Conservation (phyloP, 2,329 filamentous ascomycete genomes). For the Aspergillus ibericus region DNA sequence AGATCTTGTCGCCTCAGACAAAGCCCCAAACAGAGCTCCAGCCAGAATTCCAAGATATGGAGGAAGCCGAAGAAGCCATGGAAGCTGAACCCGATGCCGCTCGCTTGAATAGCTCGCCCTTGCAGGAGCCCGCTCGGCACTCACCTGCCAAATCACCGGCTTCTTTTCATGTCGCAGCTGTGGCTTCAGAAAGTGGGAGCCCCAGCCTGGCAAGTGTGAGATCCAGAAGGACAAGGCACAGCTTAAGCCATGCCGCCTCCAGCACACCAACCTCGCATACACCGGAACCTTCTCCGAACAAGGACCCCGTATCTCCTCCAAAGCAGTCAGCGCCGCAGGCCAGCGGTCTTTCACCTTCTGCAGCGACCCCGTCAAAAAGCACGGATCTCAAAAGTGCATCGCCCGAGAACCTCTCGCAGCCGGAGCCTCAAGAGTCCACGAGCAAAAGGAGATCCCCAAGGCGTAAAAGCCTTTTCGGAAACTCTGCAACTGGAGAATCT, state of each 20-base stretch:
- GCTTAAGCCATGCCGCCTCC: constrained; percentile 44
- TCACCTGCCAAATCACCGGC: constrained; percentile 31
- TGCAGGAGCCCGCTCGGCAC: constrained; percentile 37
- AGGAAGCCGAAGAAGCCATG: constrained; percentile 58
- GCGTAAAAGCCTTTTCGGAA: constrained; percentile 54
- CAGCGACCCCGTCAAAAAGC: constrained; percentile 52
- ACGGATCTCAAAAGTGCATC: constrained; percentile 50
- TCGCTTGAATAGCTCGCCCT: constrained; percentile 49
- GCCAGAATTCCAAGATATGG: constrained; percentile 31
- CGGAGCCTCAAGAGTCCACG: constrained; percentile 42
- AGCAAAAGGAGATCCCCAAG: constrained; percentile 37
- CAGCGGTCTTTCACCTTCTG: constrained; percentile 48
- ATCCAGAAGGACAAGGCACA: constrained; percentile 48
- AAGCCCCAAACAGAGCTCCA: constrained; percentile 32
- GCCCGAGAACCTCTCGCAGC: constrained; percentile 49
- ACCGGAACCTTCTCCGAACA: constrained; percentile 41
- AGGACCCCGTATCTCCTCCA: constrained; percentile 39
- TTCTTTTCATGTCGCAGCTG: constrained; percentile 37
- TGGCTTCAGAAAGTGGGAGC: constrained; percentile 54
- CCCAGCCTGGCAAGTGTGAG: constrained; percentile 57
- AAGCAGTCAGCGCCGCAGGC: constrained; percentile 48
- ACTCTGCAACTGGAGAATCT: constrained; percentile 56
- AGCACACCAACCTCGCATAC: constrained; percentile 45
- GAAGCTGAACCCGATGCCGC: constrained; percentile 57
- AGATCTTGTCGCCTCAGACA: constrained; percentile 54